These are phyloP conservation scores for Penicillium sp. DNA, from an alignment of 2,329 filamentous ascomycete genomes.

Conservation along the genomic window DNA sequence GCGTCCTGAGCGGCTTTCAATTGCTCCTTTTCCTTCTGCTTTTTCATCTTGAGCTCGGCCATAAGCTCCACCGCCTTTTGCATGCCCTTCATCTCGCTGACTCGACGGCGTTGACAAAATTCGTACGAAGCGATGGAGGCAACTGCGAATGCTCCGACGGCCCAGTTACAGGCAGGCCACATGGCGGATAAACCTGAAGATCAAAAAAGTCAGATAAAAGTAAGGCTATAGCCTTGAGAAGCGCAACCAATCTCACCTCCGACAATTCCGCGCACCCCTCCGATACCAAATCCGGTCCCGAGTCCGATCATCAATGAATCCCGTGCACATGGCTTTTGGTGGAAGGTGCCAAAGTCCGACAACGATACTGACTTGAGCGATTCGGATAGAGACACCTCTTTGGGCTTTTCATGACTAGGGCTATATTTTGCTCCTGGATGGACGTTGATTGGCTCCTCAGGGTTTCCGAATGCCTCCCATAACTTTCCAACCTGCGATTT, in stretches of 20 bases:
- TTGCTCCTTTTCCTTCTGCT: constrained; percentile 49
- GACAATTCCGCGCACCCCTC: constrained; percentile 68
- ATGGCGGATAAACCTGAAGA: constrained; percentile 50
- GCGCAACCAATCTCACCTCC: constrained; percentile 57
- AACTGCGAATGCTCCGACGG: constrained; percentile 70
- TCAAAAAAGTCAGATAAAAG: constrained; percentile 8
- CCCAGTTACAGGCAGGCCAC: constrained; percentile 74
- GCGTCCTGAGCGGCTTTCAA: constrained; percentile 34
- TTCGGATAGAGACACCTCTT: constrained; percentile 39
- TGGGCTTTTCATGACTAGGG: constrained; percentile 56
- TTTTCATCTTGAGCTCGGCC: constrained; percentile 66
- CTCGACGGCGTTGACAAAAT: constrained; percentile 72
- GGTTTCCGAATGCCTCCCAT: constrained; percentile 46
- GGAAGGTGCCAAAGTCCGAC: constrained; percentile 57
- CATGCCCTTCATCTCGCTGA: constrained; percentile 76
- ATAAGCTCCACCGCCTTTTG: constrained; percentile 79
- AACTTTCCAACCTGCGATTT: constrained; percentile 46
- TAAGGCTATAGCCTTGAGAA: not conserved
- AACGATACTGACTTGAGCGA: constrained; percentile 45
- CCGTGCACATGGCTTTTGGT: constrained; percentile 77
- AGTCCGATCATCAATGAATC: constrained; percentile 82
- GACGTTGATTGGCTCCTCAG: constrained; percentile 50
- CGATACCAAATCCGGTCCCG: constrained; percentile 69
- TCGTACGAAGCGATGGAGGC: constrained; percentile 73
- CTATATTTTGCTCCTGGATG: constrained; percentile 56